phyloP scores from a whole-genome alignment of 2,329 filamentous ascomycete species.

The Plectosphaerella plurivora region DNA sequence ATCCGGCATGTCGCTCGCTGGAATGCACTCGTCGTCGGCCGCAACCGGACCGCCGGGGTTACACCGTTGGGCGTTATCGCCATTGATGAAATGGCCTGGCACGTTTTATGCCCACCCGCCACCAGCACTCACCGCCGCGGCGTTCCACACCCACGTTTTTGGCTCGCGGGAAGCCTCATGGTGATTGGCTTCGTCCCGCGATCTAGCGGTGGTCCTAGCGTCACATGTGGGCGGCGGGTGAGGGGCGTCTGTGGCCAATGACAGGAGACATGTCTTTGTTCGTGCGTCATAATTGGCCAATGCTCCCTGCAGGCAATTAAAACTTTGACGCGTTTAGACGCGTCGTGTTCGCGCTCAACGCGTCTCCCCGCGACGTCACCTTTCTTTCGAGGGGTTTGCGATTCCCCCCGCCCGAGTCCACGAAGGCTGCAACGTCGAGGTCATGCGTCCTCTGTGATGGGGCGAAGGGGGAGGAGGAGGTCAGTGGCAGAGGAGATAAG shows the following conservation, averaged over 20 bases:
- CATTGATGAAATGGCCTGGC: too few relatives aligned
- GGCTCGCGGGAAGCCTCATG: too few relatives aligned
- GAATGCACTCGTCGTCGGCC: too few relatives aligned
- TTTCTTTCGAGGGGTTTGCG: too few relatives aligned
- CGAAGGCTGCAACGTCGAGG: too few relatives aligned
- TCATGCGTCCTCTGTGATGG: background rate
- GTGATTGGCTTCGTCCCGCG: background rate
- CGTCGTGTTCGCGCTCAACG: background rate
- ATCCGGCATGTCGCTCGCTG: too few relatives aligned
- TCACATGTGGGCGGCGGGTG: background rate
- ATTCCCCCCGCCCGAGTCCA: background rate
- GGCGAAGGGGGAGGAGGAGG: background rate
- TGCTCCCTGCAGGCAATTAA: background rate
- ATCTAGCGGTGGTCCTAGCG: background rate
- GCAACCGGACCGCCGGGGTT: too few relatives aligned
- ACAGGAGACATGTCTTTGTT: background rate
- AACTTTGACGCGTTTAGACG: background rate
- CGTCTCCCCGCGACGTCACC: conserved; percentile 1
- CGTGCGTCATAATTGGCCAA: background rate
- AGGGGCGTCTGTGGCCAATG: background rate
- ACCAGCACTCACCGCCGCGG: too few relatives aligned
- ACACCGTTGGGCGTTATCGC: too few relatives aligned
- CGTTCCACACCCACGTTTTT: too few relatives aligned
- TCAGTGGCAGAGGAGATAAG: background rate
- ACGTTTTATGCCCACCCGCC: too few relatives aligned